Percentiles rank a stretch among this genome's conserved stretches.
Evolutionary conservation across 306 rosid species (phyloP).

Genomic region (Urtica urens): DNA sequence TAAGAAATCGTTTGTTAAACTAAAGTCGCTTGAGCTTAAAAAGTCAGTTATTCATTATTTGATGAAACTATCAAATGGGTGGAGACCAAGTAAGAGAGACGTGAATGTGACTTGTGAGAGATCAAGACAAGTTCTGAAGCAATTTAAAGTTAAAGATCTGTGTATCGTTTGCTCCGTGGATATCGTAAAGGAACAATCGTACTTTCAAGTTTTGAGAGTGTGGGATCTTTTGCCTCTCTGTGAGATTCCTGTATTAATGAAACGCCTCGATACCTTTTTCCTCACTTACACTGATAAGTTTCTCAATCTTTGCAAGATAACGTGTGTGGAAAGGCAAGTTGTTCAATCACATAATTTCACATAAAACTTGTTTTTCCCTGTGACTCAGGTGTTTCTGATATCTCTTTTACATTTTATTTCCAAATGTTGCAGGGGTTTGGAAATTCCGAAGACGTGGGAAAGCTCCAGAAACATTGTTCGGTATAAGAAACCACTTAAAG

Average conservation of each 20-base stretch:
- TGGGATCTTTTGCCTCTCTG: constrained; percentile 50
- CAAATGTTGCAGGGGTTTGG: constrained; percentile 30
- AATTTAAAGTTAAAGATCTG: constrained; percentile 41
- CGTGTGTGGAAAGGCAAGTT: constrained; percentile 38
- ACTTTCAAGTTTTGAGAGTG: constrained; percentile 46
- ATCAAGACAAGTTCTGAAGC: constrained; percentile 26
- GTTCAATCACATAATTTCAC: background rate
- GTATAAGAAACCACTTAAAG: constrained; percentile 23
- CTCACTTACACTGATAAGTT: constrained; percentile 35
- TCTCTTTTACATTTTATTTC: background rate
- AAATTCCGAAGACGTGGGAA: constrained; percentile 47
- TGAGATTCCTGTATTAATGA: constrained; percentile 29
- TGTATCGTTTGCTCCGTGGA: constrained; percentile 39
- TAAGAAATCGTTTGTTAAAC: constrained; percentile 6
- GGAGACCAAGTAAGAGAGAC: constrained; percentile 9
- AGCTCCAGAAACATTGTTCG: constrained; percentile 18
- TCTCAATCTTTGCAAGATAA: constrained; percentile 31
- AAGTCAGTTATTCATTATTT: constrained; percentile 6
- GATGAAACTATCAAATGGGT: constrained; percentile 4
- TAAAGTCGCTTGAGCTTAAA: constrained; percentile 4
- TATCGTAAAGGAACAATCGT: constrained; percentile 29
- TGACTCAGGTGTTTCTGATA: background rate
- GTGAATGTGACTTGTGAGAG: background rate
- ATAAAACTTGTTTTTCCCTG: background rate
- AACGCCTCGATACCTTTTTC: constrained; percentile 35